Evolutionary conservation across 306 rosid species (phyloP), one percentile per base, ranked within the genome.

Genomic region (Quillaja saponaria): DNA sequence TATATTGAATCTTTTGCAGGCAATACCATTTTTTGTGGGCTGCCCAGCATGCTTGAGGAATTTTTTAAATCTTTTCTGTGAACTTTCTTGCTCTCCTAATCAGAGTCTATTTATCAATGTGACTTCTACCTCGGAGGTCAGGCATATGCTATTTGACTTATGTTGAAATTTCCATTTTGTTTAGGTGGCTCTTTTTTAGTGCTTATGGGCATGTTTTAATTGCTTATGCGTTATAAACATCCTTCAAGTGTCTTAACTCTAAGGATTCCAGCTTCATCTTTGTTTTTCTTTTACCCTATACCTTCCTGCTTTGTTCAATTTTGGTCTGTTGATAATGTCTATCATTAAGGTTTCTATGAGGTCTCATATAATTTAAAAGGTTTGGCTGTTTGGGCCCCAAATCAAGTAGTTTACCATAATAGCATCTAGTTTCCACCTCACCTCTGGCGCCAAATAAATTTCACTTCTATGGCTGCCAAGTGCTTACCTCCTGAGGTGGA

Each of bases 21-120:
- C 95, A 3, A 83, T 91, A 55, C 98, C 98, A 2, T 83, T 91
- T 75, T 82, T 91, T 48, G 98, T 91, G 47, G 96, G 98, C 80
- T 91, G 98, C 77, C 98, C 98, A 37, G 92, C 98, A 40, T 91
- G 98, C 81, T 82, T 91, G 88, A 84, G 98, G 76, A 91, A 91
- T 80, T 91, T 91, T 73, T 74, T 91, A 46, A 88, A 91, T 78
- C 90, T 91, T 42, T 91, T 91, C 73, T 91, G 98, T 55, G 85
- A 91, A 61, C 95, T 91, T 64, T 88, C 98, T 58, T 88, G 98
- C 80, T 91, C 98, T 75, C 96, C 98, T 54, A 73, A 75, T 56
- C 98, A 91, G 88, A 84, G 90, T 69, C 83, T 80, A 34, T 91
- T 82, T 55, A 91, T 91, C 75, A 88, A 91, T 19, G 95, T 91